Percentiles rank a stretch among this genome's conserved stretches.
These are phyloP conservation scores for Populus davidiana DNA, from an alignment of 345 rosid species.

Conservation along the genomic window DNA sequence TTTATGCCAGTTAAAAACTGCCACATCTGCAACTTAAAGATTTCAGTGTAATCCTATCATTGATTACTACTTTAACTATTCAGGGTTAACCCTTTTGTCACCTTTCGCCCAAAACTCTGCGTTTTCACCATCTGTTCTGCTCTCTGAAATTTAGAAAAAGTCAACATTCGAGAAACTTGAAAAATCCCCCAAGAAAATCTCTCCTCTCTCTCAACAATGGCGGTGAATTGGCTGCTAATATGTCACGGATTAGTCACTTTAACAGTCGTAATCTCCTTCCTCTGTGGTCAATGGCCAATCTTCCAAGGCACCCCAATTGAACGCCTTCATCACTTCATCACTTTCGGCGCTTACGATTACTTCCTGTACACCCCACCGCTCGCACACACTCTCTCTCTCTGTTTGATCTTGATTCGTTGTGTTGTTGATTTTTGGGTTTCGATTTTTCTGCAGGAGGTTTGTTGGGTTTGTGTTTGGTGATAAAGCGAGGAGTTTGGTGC, in stretches of 20 bases:
- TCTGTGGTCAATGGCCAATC: conserved; percentile 98
- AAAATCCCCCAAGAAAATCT: not conserved
- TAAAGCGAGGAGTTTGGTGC: conserved; percentile 49
- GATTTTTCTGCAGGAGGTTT: conserved; percentile 46
- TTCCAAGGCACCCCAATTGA: conserved; percentile 76
- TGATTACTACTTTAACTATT: too few relatives aligned
- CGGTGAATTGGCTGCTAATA: conserved; percentile 60
- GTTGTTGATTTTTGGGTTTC: not conserved
- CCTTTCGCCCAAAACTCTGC: too few relatives aligned
- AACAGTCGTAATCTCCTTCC: conserved; percentile 63
- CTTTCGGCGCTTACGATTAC: conserved; percentile 82
- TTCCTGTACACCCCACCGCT: conserved; percentile 43
- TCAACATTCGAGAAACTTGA: not conserved
- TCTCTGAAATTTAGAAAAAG: too few relatives aligned
- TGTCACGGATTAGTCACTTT: conserved; percentile 67
- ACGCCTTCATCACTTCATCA: conserved; percentile 68
- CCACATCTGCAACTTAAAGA: too few relatives aligned
- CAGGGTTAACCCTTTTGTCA: too few relatives aligned
- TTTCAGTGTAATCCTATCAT: too few relatives aligned
- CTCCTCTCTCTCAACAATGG: conserved; percentile 38
- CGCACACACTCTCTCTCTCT: not conserved
- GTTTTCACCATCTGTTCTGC: not conserved
- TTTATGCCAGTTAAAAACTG: too few relatives aligned
- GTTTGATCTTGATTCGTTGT: not conserved
- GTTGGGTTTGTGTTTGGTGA: conserved; percentile 57